Base-by-base conservation (phyloP, 805 yeast species). In the Candida chilensis region DNA sequence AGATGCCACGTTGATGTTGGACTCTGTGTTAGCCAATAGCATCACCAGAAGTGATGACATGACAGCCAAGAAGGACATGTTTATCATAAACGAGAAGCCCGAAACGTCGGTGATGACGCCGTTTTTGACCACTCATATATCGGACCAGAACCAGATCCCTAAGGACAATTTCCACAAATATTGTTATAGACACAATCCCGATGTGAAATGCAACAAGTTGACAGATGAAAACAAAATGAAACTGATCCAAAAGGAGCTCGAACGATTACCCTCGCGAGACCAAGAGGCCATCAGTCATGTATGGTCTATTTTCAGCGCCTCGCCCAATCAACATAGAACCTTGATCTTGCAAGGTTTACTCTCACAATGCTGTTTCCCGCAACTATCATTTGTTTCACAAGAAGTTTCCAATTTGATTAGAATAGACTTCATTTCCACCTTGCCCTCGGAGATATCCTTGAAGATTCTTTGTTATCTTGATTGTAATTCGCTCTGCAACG, bases 161-260 rank as follows among this genome's bases (percentile, higher is more conserved):
- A 47, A 50, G 27, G 79, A 69, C 39, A 69, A 73, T 41, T 71
- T 66, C 46, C 80, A 76, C 42, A 68, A 69, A 40, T 90, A 73
- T 56, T 90, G 98, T 49, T 90, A 90, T 53, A 64, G 97, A 31
- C 98, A 90, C 54, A 85, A 90, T 47, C 97, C 97, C 3, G 88
- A 85, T 33, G 68, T 84, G 27, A 75, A 77, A 28, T 74, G 86
- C 45, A 78, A 78, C 48, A 78, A 78, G 36, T 67, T 64, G 33
- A 71, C 81, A 1, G 94, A 82, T 49, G 76, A 71, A 33, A 48
- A 50, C 22, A 71, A 73, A 43, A 71, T 83, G 79, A 64, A 65
- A 21, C 71, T 71, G 34, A 69, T 85, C 27, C 94, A 84, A 48
- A 37, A 48, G 12, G 53, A 57, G 27, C 47, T 79, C 16, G 82